Evolutionary conservation across 2,329 filamentous ascomycete species (phyloP).

Genomic region (Zasmidium cellare): DNA sequence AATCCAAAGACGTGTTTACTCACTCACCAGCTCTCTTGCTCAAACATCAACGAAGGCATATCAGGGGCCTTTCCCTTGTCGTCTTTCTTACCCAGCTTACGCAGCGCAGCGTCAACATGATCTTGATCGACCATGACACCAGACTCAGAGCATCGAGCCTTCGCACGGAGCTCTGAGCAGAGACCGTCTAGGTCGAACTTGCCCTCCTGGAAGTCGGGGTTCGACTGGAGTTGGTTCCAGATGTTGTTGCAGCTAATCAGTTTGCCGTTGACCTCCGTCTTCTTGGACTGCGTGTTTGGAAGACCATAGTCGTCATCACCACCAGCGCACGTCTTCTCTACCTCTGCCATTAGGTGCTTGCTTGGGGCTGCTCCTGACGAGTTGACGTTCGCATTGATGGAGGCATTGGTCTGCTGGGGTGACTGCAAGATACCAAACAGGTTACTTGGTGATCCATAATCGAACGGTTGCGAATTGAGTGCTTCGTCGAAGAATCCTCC

Average conservation of each 20-base stretch:
- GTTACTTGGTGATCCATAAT: conserved; percentile 81
- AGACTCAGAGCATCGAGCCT: conserved; percentile 89
- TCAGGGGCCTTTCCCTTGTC: conserved; percentile 2
- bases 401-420: conserved; percentile 32
- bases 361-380: conserved; percentile 30
- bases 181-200: conserved; percentile 92
- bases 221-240: conserved; percentile 88
- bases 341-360: conserved; percentile 69
- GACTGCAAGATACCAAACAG: conserved; percentile 50
- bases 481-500: conserved; percentile 74
- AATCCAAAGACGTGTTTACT: no score
- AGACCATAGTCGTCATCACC: conserved; percentile 62
- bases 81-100: conserved; percentile 37
- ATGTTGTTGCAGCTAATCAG: conserved; percentile 87
- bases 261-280: conserved; percentile 43
- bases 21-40: conserved; percentile 12
- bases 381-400: conserved; percentile 11
- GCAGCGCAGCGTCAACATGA: conserved; percentile 71
- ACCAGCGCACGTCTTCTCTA: conserved; percentile 72
- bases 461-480: conserved; percentile 43
- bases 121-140: conserved; percentile 86
- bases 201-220: conserved; percentile 82
- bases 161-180: conserved; percentile 89
- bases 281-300: conserved; percentile 16
- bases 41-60: conserved; percentile 10